Evolutionary conservation across 2,329 filamentous ascomycete genomes (phyloP), one percentile per base, ranked within the genome.

Genomic region (Fusarium papillatum): DNA sequence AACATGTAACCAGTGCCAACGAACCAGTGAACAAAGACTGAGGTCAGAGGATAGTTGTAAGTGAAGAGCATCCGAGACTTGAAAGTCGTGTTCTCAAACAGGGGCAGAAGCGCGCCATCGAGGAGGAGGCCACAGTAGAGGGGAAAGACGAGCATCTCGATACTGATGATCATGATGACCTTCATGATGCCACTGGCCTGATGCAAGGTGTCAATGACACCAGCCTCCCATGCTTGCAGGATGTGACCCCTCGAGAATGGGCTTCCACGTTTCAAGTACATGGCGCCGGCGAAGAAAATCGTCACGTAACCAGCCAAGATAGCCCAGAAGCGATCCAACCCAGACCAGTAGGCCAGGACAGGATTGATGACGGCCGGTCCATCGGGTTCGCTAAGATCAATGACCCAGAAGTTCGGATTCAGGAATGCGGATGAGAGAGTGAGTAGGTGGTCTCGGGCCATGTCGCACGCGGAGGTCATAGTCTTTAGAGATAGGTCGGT

Each of bases 1-100:
- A 99, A 99, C 97, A 99, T 99, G 84, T 99, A 99, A 74, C 96
- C 98, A 5, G 97, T 99, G 61, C 97, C 97, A 68, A 98, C 93
- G 81, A 99, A 99, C 97, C 97, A 99, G 83, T 99, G 97, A 64
- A 98, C 94, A 82, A 99, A 99, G 17, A 97, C 91, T 17, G 96
- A 98, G 1, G 95, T 98, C 76, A 96, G 90, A 0, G 97, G 97
- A 72, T 93, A 95, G 72, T 92, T 89, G 66, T 91, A 87, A 3
- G 95, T 95, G 80, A 98, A 99, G 6, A 92, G 86, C 64, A 98
- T 86, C 26, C 97, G 92, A 10, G 95, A 95, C 74, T 90, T 89
- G 64, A 98, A 84, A 1, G 94, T 96, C 1, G 95, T 93, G 73
- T 93, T 89, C 75, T 95, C 93, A 81, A 99, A 99, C 0, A 99